phyloP scores from a whole-genome alignment of 192 early-diverging fungal species.

The Entomortierella lignicola region DNA sequence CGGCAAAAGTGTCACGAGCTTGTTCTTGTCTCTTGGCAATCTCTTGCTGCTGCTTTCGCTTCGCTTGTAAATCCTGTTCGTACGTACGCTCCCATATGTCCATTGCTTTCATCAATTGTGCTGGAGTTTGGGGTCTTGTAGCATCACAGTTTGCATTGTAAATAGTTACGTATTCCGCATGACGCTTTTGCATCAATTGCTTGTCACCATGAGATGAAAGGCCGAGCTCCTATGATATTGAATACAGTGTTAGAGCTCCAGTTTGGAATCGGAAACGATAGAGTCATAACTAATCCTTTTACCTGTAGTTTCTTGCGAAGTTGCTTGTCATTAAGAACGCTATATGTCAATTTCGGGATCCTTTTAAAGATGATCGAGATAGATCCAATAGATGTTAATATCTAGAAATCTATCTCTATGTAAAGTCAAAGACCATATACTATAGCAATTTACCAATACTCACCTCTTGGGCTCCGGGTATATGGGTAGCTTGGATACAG shows the following conservation, averaged over 20 bases:
- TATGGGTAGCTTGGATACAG: background rate
- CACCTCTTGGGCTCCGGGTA: conserved; percentile 33
- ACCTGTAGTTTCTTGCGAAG: conserved; percentile 54
- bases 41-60: conserved; percentile 16
- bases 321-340: conserved; percentile 54
- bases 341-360: conserved; percentile 58
- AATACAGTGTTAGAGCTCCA: no score
- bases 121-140: conserved; percentile 25
- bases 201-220: conserved; percentile 58
- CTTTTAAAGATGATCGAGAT: conserved; percentile 25
- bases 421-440: no score
- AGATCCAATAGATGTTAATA: no score
- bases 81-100: conserved; percentile 35
- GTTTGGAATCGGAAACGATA: no score
- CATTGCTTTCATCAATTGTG: conserved; percentile 36
- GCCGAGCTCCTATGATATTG: conserved; percentile 56
- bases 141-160: conserved; percentile 63
- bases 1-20: background rate
- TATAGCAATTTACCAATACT: no score
- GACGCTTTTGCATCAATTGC: conserved; percentile 44
- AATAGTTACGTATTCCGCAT: conserved; percentile 57
- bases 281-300: no score
- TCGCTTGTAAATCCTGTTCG: conserved; percentile 20
- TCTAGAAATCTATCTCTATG: no score
- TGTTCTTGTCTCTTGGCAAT: conserved; percentile 16